A percentile compares a stretch with the other conserved stretches of the same genome.
phyloP scores from a whole-genome alignment of 176 grass and related monocot genomes.

The Eleusine coracana region DNA sequence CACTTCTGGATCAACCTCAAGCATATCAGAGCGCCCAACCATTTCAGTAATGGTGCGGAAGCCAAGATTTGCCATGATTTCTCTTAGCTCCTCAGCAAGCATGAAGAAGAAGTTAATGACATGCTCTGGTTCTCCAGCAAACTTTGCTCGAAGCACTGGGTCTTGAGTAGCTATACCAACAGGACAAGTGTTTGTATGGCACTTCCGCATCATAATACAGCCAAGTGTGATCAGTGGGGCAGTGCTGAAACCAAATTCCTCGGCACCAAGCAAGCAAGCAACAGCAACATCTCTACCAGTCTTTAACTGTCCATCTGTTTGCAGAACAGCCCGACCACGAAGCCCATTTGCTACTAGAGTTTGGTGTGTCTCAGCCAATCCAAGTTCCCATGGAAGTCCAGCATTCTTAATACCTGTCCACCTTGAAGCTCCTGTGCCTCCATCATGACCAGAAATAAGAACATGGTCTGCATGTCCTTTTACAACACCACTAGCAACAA shows the following conservation, averaged over 20 bases:
- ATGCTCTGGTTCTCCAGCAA: slow-evolving; percentile 97
- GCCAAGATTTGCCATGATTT: slow-evolving; percentile 91
- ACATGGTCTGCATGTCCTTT: slow-evolving; percentile 97
- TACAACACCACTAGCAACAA: slow-evolving; percentile 95
- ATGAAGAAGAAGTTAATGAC: slow-evolving; percentile 99
- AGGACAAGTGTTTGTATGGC: slow-evolving; percentile 93
- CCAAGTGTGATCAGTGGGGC: slow-evolving; percentile 97
- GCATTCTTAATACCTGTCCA: slow-evolving; percentile 99
- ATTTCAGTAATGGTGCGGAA: slow-evolving; percentile 80
- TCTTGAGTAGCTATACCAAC: slow-evolving; percentile 99
- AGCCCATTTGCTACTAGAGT: slow-evolving; percentile 93
- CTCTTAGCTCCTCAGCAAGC: slow-evolving; percentile 97
- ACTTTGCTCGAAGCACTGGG: slow-evolving; percentile 92
- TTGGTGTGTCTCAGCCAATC: slow-evolving; percentile 96
- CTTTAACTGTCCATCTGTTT: slow-evolving; percentile 98
- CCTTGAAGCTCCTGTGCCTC: slow-evolving; percentile 93
- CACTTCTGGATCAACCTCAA: slow-evolving; percentile 88
- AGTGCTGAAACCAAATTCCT: slow-evolving; percentile 99
- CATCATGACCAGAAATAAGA: slow-evolving; percentile 97
- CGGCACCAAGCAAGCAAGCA: slow-evolving; percentile 91
- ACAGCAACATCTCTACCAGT: slow-evolving; percentile 98
- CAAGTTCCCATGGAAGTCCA: slow-evolving; percentile 99
- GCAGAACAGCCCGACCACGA: slow-evolving; percentile 87
- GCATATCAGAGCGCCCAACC: slow-evolving; percentile 97
- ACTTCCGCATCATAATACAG: slow-evolving; percentile 99